phyloP scores from a whole-genome alignment of 805 yeast genomes.

The Saccharomycopsis schoenii region DNA sequence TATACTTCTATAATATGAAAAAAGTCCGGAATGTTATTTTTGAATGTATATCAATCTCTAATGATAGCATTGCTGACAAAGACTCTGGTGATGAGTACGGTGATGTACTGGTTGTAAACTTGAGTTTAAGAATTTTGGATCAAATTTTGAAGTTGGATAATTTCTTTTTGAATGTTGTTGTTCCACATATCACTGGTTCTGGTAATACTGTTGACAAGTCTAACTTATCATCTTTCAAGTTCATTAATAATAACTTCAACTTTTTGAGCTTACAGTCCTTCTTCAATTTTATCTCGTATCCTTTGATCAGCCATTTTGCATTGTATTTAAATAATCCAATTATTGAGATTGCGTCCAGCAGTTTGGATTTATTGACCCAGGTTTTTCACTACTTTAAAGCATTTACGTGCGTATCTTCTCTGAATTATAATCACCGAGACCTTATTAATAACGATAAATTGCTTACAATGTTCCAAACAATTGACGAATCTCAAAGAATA shows the following conservation, averaged over 20 bases:
- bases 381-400: conserved; percentile 24
- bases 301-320: conserved; percentile 64
- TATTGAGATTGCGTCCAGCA: conserved; percentile 37
- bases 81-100: conserved; percentile 23
- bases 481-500: conserved; percentile 70
- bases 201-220: not conserved
- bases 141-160: conserved; percentile 44
- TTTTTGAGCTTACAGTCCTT: conserved; percentile 36
- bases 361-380: conserved; percentile 43
- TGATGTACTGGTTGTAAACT: conserved; percentile 29
- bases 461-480: conserved; percentile 59
- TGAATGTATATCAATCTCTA: conserved; percentile 45
- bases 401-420: conserved; percentile 21
- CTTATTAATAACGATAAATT: conserved; percentile 48
- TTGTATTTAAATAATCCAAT: conserved; percentile 58
- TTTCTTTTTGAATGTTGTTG: conserved; percentile 36
- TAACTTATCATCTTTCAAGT: not conserved
- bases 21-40: conserved; percentile 45
- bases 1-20: conserved; percentile 49
- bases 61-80: conserved; percentile 42
- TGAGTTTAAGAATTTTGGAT: conserved; percentile 36
- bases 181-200: conserved; percentile 3
- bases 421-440: conserved; percentile 18
- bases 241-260: not conserved
- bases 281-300: conserved; percentile 60